A percentile compares a stretch with the other conserved stretches of the same genome.
Conservation (phyloP, 768 basidiomycete genomes). For the Gymnopilus junonius region DNA sequence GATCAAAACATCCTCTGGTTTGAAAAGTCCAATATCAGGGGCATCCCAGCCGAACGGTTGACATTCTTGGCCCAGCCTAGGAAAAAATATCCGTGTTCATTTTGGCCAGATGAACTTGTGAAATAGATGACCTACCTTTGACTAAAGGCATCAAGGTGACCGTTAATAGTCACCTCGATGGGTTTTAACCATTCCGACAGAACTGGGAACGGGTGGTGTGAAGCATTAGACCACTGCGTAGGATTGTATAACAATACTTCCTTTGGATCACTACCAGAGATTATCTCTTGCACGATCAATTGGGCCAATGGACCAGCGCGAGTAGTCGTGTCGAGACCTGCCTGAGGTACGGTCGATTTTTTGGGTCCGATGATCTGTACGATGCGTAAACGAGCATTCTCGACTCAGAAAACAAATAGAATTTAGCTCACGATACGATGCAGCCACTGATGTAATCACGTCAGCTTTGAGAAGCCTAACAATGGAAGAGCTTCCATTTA, state of each 20-base stretch:
- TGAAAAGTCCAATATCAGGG: conserved; percentile 51
- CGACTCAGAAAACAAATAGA: background rate
- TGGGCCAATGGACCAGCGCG: conserved; percentile 54
- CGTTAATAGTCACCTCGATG: conserved; percentile 48
- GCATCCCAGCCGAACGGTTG: conserved; percentile 41
- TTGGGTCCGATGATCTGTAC: conserved; percentile 55
- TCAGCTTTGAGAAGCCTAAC: background rate
- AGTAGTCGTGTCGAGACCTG: conserved; percentile 54
- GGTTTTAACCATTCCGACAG: conserved; percentile 52
- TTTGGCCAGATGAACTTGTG: background rate
- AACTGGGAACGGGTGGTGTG: conserved; percentile 44
- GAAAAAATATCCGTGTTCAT: background rate
- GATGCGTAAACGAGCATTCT: background rate
- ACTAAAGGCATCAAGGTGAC: conserved; percentile 52
- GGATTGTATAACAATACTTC: conserved; percentile 52
- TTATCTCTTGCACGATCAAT: conserved; percentile 49
- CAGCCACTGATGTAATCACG: conserved; percentile 38
- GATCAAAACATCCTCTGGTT: conserved; percentile 52
- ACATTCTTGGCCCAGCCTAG: conserved; percentile 51
- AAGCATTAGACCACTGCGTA: conserved; percentile 50
- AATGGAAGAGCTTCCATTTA: conserved; percentile 31
- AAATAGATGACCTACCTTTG: conserved; percentile 56
- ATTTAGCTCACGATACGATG: conserved; percentile 43
- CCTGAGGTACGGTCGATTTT: conserved; percentile 54
- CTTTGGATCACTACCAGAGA: conserved; percentile 48